Conservation (phyloP, 2,329 filamentous ascomycete species). For the Botrytis deweyae region DNA sequence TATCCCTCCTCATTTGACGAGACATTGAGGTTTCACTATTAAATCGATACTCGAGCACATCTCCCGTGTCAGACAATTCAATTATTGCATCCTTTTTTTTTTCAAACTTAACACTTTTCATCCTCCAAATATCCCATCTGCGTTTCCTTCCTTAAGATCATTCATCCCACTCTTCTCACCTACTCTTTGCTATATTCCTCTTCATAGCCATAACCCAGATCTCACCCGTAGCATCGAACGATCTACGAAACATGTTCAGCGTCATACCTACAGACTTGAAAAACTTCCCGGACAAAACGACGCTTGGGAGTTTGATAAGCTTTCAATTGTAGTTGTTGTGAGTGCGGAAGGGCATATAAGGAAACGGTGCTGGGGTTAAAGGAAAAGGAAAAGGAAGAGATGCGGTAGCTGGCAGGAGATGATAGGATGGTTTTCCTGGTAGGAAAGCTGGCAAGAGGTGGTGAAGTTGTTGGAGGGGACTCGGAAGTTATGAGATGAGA, state of each 20-base stretch:
- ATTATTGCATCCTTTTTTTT: not conserved
- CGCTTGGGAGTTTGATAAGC: conserved; percentile 26
- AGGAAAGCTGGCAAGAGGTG: too few relatives aligned
- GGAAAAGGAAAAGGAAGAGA: too few relatives aligned
- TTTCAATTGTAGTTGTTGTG: too few relatives aligned
- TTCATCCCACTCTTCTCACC: not conserved
- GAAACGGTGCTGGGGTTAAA: too few relatives aligned
- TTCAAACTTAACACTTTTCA: not conserved
- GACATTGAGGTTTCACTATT: rapidly evolving
- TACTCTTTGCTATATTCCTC: not conserved
- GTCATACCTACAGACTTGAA: conserved; percentile 62
- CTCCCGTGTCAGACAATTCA: too few relatives aligned
- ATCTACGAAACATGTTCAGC: conserved; percentile 41
- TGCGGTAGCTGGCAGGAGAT: too few relatives aligned
- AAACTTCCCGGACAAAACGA: conserved; percentile 55
- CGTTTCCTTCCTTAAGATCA: not conserved
- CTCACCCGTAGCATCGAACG: conserved; percentile 54
- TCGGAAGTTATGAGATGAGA: conserved; percentile 38
- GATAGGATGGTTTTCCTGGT: not conserved
- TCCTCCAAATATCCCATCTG: not conserved
- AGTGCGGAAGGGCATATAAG: too few relatives aligned
- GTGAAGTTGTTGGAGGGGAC: conserved; percentile 20
- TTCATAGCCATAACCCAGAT: conserved; percentile 54
- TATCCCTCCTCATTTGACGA: not conserved
- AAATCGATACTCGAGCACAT: not conserved